Conservation (phyloP, 2,329 filamentous ascomycete genomes). For the Hypoxylon rubiginosum region DNA sequence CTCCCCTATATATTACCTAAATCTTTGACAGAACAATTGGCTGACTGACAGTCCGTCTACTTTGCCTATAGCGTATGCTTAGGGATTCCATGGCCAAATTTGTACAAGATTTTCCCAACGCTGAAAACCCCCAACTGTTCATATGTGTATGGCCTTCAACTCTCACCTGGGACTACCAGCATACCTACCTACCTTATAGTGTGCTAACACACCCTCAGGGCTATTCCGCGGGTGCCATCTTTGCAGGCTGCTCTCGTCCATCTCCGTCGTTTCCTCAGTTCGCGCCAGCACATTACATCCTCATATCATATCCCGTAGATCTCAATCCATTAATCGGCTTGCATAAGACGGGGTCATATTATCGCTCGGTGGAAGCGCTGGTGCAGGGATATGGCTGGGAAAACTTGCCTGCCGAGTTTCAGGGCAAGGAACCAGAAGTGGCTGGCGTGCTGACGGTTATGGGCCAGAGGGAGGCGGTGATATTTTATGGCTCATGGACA, state of each 20-base stretch:
- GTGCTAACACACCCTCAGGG: constrained; percentile 28
- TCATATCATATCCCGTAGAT: constrained; percentile 41
- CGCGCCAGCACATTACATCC: constrained; percentile 32
- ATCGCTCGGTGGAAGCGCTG: constrained; percentile 36
- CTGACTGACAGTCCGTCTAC: constrained; percentile 4
- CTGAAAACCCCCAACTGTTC: constrained; percentile 24
- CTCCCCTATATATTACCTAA: not conserved
- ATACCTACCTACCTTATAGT: too few relatives aligned
- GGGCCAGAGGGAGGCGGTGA: constrained; percentile 20
- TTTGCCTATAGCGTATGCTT: constrained; percentile 29
- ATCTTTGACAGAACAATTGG: not conserved
- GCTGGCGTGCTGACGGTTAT: constrained; percentile 35
- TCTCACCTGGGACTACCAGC: not conserved
- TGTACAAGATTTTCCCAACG: constrained; percentile 26
- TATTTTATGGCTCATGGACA: constrained; percentile 33
- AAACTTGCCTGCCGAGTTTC: constrained; percentile 33
- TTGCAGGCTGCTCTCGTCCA: constrained; percentile 36
- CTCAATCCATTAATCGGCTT: constrained; percentile 32
- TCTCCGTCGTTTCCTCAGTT: constrained; percentile 26
- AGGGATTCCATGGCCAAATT: constrained; percentile 34
- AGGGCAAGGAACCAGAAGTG: constrained; percentile 36
- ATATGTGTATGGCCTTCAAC: constrained; percentile 31
- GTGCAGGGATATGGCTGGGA: constrained; percentile 40
- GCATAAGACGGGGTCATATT: constrained; percentile 37
- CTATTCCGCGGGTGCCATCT: constrained; percentile 39